Conservation (phyloP, 164 flowering plant species). For the Stephania cephalantha region DNA sequence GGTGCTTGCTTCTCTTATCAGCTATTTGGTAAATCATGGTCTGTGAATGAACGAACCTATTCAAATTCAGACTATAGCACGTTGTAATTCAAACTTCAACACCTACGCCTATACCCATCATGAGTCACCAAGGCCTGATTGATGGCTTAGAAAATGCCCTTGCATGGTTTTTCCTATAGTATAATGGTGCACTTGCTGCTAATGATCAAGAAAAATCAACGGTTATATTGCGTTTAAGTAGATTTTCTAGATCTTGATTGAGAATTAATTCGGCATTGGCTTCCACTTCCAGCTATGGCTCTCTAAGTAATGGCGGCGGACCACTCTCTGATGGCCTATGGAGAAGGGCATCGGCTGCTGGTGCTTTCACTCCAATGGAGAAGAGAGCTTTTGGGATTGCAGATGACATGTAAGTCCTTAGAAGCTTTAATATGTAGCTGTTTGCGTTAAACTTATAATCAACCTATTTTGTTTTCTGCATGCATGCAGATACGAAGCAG, state of each 20-base stretch:
- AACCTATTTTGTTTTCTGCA: background rate
- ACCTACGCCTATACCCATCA: too few species aligned
- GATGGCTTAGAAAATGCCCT: too few species aligned
- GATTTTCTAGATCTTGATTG: background rate
- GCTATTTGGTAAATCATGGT: too few species aligned
- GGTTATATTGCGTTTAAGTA: background rate
- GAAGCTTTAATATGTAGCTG: background rate
- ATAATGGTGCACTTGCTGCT: background rate
- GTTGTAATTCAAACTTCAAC: too few species aligned
- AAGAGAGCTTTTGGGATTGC: conserved; percentile 87
- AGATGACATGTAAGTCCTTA: conserved; percentile 71
- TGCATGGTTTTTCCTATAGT: too few species aligned
- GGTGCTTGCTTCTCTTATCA: background rate
- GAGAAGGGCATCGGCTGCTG: conserved; percentile 78
- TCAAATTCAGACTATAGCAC: too few species aligned
- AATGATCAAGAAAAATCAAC: background rate
- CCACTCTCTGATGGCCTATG: conserved; percentile 68
- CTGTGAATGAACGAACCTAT: too few species aligned
- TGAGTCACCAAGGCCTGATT: too few species aligned
- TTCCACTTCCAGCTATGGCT: conserved; percentile 48
- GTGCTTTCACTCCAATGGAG: conserved; percentile 64
- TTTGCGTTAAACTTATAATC: background rate
- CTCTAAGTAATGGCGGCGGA: conserved; percentile 37
- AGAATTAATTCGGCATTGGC: background rate
- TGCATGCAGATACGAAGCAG: conserved; percentile 77